These are phyloP conservation scores for Lichenothelia convexa DNA, from an alignment of 495 filamentous ascomycete genomes.

Conservation along the genomic window DNA sequence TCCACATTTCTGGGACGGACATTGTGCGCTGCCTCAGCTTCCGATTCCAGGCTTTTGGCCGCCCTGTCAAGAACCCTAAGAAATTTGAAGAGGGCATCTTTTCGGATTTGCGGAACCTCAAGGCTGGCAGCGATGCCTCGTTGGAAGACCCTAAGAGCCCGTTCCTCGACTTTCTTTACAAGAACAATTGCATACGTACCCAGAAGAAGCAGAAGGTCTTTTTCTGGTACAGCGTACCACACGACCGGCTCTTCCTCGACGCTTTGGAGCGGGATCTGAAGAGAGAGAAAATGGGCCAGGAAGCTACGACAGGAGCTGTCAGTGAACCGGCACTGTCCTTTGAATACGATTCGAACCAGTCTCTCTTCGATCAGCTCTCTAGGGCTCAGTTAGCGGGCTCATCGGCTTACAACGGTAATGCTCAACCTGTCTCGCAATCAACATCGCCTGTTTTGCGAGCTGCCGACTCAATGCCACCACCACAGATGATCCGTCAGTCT, in stretches of 20 bases:
- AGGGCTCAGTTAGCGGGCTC: conserved; percentile 98
- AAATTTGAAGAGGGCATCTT: conserved; percentile 99
- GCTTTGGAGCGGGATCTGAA: conserved; percentile 93
- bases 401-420: conserved; percentile 81
- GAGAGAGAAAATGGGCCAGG: conserved; percentile 97
- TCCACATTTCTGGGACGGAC: conserved; percentile 96
- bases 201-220: conserved; percentile 99
- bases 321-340: conserved; percentile 94
- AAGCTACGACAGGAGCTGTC: conserved; percentile 89
- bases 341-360: conserved; percentile 97
- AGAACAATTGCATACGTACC: conserved; percentile 98
- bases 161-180: conserved; percentile 97
- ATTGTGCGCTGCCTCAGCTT: conserved; percentile 97
- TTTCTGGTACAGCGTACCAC: conserved; percentile 98
- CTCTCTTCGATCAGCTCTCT: conserved; percentile 96
- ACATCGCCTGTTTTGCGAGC: conserved; percentile 73
- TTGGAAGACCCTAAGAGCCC: conserved; percentile 97
- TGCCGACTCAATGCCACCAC: conserved; percentile 74
- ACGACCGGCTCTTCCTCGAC: conserved; percentile 93
- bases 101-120: conserved; percentile 93
- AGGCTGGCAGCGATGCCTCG: conserved; percentile 96
- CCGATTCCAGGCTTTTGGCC: conserved; percentile 94
- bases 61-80: conserved; percentile 97
- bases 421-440: conserved; percentile 47
- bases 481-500: conserved; percentile 50